phyloP scores from a whole-genome alignment of 495 filamentous ascomycete species.

The Hypomontagnella monticulosa region DNA sequence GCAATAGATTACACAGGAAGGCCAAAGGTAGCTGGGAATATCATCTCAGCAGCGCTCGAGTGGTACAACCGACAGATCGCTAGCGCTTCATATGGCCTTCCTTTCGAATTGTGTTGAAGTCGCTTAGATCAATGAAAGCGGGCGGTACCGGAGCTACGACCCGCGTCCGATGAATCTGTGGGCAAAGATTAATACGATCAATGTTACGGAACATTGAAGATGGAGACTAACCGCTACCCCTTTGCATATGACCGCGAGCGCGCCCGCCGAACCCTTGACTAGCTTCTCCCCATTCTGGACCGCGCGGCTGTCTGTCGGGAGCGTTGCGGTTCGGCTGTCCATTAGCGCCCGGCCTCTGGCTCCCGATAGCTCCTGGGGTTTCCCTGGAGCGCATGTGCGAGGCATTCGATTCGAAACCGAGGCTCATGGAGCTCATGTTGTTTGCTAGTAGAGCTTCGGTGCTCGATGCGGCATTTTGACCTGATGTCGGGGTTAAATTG shows the following conservation, averaged over 20 bases:
- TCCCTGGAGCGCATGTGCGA: constrained; percentile 51
- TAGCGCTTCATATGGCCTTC: not conserved
- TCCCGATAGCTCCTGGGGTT: constrained; percentile 80
- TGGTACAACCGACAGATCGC: not conserved
- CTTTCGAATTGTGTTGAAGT: not conserved
- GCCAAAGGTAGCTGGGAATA: not conserved
- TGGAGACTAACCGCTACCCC: constrained; percentile 72
- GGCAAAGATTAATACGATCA: constrained; percentile 20
- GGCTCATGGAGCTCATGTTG: constrained; percentile 66
- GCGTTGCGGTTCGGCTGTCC: constrained; percentile 70
- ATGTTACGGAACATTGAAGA: not conserved
- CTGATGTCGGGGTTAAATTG: constrained; percentile 79
- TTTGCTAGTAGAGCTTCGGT: constrained; percentile 66
- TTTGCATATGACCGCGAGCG: constrained; percentile 78
- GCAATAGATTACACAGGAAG: not conserved
- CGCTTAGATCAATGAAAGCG: constrained; percentile 41
- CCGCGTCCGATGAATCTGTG: constrained; percentile 50
- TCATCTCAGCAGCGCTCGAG: constrained; percentile 4
- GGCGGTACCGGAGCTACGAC: constrained; percentile 43
- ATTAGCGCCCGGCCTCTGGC: constrained; percentile 79
- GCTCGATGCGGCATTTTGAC: constrained; percentile 63
- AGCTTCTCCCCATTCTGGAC: constrained; percentile 75
- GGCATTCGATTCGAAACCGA: constrained; percentile 67
- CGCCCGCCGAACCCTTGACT: constrained; percentile 73
- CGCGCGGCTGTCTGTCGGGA: constrained; percentile 84